These are phyloP conservation scores for Debaryomyces subglobosus DNA, from an alignment of 1,139 yeast species.

Conservation along the genomic window DNA sequence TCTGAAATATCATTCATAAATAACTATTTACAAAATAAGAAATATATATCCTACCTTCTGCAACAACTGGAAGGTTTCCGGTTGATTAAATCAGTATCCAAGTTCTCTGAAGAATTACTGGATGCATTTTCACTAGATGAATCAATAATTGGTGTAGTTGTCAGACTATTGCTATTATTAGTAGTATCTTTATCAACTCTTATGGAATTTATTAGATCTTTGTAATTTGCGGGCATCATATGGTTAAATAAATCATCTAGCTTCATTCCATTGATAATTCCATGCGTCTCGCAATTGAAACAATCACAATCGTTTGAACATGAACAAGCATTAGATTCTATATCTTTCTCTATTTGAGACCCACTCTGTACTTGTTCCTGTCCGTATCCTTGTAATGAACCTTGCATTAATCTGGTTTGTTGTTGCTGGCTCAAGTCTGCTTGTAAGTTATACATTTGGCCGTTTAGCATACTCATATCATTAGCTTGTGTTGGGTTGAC, in stretches of 20 bases:
- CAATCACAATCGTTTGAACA: conserved; percentile 56
- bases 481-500: background rate
- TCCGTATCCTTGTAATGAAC: background rate
- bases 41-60: background rate
- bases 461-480: background rate
- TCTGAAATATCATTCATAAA: background rate
- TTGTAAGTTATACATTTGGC: background rate
- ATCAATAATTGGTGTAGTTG: background rate
- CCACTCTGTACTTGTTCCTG: background rate
- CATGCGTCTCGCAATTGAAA: conserved; percentile 56
- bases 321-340: conserved; percentile 26
- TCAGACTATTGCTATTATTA: background rate
- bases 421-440: background rate
- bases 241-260: conserved; percentile 38
- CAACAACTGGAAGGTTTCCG: background rate
- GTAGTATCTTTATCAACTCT: conserved; percentile 1
- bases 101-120: background rate
- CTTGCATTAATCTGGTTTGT: background rate
- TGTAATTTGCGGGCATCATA: conserved; percentile 2
- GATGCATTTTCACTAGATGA: background rate
- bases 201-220: conserved; percentile 2
- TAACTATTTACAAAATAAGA: background rate
- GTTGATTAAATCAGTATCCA: background rate
- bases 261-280: conserved; percentile 53
- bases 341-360: background rate